phyloP scores from a whole-genome alignment of 1,139 yeast genomes.

The Candida neerlandica region DNA sequence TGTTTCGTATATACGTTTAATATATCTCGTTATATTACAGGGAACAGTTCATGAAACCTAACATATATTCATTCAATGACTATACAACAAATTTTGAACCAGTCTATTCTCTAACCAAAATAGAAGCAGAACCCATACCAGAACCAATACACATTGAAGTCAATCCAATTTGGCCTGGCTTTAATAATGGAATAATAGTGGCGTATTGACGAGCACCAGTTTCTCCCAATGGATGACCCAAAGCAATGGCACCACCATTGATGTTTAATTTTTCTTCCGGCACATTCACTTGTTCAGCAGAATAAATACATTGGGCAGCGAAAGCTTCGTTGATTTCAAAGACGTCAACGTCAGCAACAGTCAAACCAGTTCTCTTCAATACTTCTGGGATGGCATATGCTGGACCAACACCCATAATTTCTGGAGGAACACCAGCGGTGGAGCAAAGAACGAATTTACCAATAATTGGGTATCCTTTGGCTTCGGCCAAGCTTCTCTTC shows the following conservation, averaged over 20 bases:
- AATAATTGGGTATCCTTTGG: slow-evolving; percentile 62
- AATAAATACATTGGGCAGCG: slow-evolving; percentile 89
- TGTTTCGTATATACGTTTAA: not conserved
- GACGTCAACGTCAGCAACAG: slow-evolving; percentile 65
- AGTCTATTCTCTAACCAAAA: slow-evolving; percentile 68
- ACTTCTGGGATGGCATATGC: slow-evolving; percentile 89
- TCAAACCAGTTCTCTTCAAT: slow-evolving; percentile 64
- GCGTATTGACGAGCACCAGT: slow-evolving; percentile 97
- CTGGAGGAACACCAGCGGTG: slow-evolving; percentile 92
- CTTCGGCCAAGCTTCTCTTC: slow-evolving; percentile 85
- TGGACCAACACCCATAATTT: slow-evolving; percentile 96
- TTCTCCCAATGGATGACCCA: slow-evolving; percentile 95
- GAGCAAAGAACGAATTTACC: slow-evolving; percentile 80
- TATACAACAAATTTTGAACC: not conserved
- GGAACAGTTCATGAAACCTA: not conserved
- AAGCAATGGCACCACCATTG: slow-evolving; percentile 94
- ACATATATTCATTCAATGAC: slow-evolving; percentile 4
- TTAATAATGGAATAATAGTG: slow-evolving; percentile 78
- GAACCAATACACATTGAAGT: slow-evolving; percentile 98
- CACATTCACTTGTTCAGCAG: slow-evolving; percentile 65
- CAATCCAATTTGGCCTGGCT: slow-evolving; percentile 81
- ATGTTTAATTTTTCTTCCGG: slow-evolving; percentile 79
- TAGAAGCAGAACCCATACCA: slow-evolving; percentile 97
- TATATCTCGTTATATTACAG: not conserved
- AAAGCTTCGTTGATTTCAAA: slow-evolving; percentile 95